Evolutionary conservation across 192 early-diverging fungal species (phyloP).

Genomic region (Gonapodya sp.): DNA sequence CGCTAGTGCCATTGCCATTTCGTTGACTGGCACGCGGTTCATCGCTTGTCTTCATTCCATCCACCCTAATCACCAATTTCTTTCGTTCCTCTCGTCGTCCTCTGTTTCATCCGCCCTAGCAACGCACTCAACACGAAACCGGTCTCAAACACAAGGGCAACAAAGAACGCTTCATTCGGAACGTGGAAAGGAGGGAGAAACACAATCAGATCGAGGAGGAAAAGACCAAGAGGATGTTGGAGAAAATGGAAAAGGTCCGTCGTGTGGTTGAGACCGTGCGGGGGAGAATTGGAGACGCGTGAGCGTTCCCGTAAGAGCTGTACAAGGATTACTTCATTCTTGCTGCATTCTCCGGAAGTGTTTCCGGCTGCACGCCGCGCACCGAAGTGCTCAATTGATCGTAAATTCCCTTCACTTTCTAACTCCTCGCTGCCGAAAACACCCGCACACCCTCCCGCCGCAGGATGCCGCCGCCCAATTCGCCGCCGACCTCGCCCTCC

Average conservation of each 20-base stretch:
- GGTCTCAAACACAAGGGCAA: conserved; percentile 78
- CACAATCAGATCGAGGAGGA: conserved; percentile 41
- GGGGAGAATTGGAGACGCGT: too few relatives aligned
- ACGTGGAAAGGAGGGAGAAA: conserved; percentile 45
- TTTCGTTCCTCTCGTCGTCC: not conserved
- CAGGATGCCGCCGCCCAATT: not conserved
- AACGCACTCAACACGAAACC: conserved; percentile 43
- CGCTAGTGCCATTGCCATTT: too few relatives aligned
- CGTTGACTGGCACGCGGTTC: too few relatives aligned
- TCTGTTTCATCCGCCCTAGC: not conserved
- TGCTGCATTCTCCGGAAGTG: too few relatives aligned
- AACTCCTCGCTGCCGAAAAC: too few relatives aligned
- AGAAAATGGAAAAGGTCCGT: conserved; percentile 34
- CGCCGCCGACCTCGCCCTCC: not conserved
- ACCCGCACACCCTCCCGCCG: not conserved
- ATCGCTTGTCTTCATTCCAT: too few relatives aligned
- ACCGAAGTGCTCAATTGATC: too few relatives aligned
- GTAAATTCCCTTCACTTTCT: too few relatives aligned
- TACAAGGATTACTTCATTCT: too few relatives aligned
- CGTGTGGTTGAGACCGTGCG: too few relatives aligned
- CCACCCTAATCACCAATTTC: not conserved
- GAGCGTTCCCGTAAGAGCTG: too few relatives aligned
- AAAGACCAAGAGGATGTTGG: conserved; percentile 47
- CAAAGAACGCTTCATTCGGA: conserved; percentile 61
- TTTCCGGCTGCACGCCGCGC: too few relatives aligned